Evolutionary conservation across 495 filamentous ascomycete species (phyloP), one percentile per base, ranked within the genome.

Genomic region (Aspergillus heteromorphus): DNA sequence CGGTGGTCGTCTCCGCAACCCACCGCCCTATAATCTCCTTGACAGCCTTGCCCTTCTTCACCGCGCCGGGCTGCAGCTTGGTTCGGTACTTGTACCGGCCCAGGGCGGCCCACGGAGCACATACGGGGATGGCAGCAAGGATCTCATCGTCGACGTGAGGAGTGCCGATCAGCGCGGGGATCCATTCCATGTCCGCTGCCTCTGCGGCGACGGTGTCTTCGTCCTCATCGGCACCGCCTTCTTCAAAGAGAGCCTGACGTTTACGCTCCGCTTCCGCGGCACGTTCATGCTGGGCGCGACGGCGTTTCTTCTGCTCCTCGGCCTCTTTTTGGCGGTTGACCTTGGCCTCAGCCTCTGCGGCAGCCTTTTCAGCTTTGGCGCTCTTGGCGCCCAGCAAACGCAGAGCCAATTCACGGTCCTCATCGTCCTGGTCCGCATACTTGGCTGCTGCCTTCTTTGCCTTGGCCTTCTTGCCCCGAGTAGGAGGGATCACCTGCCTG

Each of bases 11-110:
- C 54, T 86, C 78, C 10, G 65, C 64, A 7, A 79, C 67, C 91
- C 93, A 97, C 45, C 79, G 79, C 34, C 80, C 80, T 16, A 95
- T 64, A 38, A 97, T 87, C 70, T 96, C 91, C 71, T 88, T 88
- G 20, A 96, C 83, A 14, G 92, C 93, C 67, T 96, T 98, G 1
- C 92, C 92, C 73, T 96, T 95, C 79, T 98, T 98, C 60, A 84
- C 79, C 2, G 82, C 61, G 2, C 93, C 93, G 0, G 93, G 93
- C 72, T 97, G 93, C 57, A 98, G 60, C 75, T 97, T 98, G 17
- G 82, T 87, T 64, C 90, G 88, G 73, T 95, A 97, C 71, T 95
- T 95, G 61, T 86, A 87, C 45, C 78, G 81, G 9, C 71, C 70
- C 56, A 98, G 75, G 1, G 93, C 88, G 16, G 78, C 77, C 87